Conservation (phyloP, 2,329 filamentous ascomycete species). For the Phaeophleospora eucalypticola region DNA sequence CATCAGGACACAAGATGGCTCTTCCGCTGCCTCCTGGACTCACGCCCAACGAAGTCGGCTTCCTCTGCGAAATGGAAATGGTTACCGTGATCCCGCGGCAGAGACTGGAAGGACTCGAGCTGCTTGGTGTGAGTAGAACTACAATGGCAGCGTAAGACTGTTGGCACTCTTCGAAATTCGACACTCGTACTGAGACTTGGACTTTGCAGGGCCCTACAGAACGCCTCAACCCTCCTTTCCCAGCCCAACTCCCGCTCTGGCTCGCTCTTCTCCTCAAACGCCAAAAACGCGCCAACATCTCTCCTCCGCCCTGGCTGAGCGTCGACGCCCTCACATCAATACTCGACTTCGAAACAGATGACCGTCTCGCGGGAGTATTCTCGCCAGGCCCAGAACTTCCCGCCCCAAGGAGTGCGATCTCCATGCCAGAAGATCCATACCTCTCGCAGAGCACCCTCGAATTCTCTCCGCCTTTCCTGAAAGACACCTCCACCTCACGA, state of each 20-base stretch:
- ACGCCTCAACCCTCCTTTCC: conserved; percentile 73
- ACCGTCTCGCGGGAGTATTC: conserved; percentile 63
- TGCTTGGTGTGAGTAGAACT: conserved; percentile 69
- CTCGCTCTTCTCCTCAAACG: conserved; percentile 91
- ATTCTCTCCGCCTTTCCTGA: conserved; percentile 66
- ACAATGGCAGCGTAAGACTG: conserved; percentile 20
- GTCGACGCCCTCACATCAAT: conserved; percentile 70
- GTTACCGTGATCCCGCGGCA: conserved; percentile 91
- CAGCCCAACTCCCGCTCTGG: conserved; percentile 81
- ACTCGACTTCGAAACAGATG: conserved; percentile 73
- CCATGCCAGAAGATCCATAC: conserved; percentile 24
- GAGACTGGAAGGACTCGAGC: conserved; percentile 75
- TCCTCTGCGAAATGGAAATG: conserved; percentile 95
- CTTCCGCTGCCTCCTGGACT: conserved; percentile 62
- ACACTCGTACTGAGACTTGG: conserved; percentile 8
- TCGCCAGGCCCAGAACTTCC: conserved; percentile 70
- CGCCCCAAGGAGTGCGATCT: conserved; percentile 38
- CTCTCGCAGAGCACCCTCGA: conserved; percentile 27
- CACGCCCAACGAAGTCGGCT: conserved; percentile 82
- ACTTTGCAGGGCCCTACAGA: conserved; percentile 67
- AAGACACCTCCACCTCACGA: conserved; percentile 63
- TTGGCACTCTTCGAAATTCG: conserved; percentile 4
- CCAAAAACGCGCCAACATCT: conserved; percentile 87
- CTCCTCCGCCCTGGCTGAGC: conserved; percentile 84
- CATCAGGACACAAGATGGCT: conserved; percentile 46